A percentile compares a stretch with the other conserved stretches of the same genome.
Evolutionary conservation across 2,329 filamentous ascomycete genomes (phyloP).

Genomic region (Phaeosphaeriaceae sp.): DNA sequence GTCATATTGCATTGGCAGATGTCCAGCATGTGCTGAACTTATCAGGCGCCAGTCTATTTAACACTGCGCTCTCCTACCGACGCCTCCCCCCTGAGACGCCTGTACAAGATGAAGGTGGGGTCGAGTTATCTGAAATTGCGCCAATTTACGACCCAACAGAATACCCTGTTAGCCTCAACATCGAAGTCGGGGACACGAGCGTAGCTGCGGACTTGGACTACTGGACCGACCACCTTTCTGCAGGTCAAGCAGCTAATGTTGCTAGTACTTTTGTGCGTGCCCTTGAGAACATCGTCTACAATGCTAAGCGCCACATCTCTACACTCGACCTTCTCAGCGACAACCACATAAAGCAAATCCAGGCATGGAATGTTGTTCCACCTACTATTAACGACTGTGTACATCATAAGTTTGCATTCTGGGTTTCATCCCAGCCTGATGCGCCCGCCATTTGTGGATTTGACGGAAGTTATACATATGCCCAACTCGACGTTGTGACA

Average conservation of each 20-base stretch:
- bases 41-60: conserved; percentile 50
- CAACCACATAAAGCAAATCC: conserved; percentile 39
- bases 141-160: conserved; percentile 56
- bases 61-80: conserved; percentile 57
- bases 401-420: conserved; percentile 35
- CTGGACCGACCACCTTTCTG: conserved; percentile 42
- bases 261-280: conserved; percentile 39
- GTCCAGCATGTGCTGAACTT: conserved; percentile 53
- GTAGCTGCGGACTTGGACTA: conserved; percentile 42
- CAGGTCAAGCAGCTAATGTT: conserved; percentile 40
- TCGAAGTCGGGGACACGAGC: conserved; percentile 52
- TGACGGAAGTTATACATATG: conserved; percentile 43
- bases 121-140: conserved; percentile 47
- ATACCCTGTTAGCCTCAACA: conserved; percentile 55
- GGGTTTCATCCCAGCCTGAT: conserved; percentile 31
- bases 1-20: conserved; percentile 53
- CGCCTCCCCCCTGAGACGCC: conserved; percentile 45
- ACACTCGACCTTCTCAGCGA: conserved; percentile 50
- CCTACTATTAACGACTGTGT: conserved; percentile 40
- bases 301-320: conserved; percentile 40
- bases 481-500: conserved; percentile 32
- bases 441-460: conserved; percentile 41
- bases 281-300: conserved; percentile 46
- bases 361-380: conserved; percentile 41
- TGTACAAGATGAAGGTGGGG: conserved; percentile 26